Evolutionary conservation across 1,284 basidiomycete genomes (phyloP).

Genomic region (Cystobasidiaceae sp.): DNA sequence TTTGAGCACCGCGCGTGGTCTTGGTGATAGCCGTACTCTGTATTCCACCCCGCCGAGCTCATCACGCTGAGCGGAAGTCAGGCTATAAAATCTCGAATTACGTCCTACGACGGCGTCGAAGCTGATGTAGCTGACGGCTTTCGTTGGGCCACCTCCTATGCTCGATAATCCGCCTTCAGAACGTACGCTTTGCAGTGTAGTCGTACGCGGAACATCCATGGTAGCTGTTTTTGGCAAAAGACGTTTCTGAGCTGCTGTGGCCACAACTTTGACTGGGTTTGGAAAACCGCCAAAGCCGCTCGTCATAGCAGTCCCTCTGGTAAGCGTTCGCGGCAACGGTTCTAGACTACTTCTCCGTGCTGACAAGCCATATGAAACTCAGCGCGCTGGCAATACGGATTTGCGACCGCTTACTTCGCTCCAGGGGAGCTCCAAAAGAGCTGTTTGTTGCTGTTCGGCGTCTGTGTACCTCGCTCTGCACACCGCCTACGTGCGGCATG

Average conservation of each 20-base stretch:
- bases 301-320: conserved; percentile 42
- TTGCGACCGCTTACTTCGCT: conserved; percentile 12
- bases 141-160: conserved; percentile 35
- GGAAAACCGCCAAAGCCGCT: conserved; percentile 81
- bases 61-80: conserved; percentile 77
- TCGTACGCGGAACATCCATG: conserved; percentile 66
- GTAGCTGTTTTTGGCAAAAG: conserved; percentile 57
- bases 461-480: conserved; percentile 42
- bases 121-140: conserved; percentile 69
- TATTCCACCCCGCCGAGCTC: conserved; percentile 94
- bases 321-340: conserved; percentile 22
- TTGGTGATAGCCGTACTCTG: conserved; percentile 62
- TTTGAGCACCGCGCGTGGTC: conserved; percentile 46
- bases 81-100: conserved; percentile 77
- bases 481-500: conserved; percentile 27
- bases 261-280: conserved; percentile 61
- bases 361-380: background rate
- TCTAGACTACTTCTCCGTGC: conserved; percentile 7
- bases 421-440: conserved; percentile 28
- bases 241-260: conserved; percentile 49
- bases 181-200: conserved; percentile 54
- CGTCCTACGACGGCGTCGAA: conserved; percentile 78
- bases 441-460: conserved; percentile 44
- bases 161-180: conserved; percentile 37
- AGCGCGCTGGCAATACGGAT: background rate